Evolutionary conservation across 164 flowering plant species (phyloP).

Genomic region (Aristolochia californica): DNA sequence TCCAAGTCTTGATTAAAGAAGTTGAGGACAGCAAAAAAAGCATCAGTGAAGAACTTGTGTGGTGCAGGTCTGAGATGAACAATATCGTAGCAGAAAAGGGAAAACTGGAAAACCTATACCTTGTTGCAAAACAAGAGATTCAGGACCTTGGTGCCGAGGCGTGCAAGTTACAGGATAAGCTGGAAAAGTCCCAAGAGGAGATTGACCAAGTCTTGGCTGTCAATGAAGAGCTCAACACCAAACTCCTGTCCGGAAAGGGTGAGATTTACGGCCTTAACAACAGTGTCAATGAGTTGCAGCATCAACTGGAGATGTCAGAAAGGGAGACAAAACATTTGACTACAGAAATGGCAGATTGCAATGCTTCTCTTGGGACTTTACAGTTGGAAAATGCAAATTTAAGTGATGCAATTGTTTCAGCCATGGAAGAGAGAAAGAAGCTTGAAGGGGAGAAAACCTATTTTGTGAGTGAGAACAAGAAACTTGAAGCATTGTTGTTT

Average conservation of each 20-base stretch:
- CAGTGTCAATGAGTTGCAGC: conserved; percentile 35
- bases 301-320: conserved; percentile 34
- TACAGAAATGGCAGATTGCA: conserved; percentile 34
- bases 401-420: conserved; percentile 17
- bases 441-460: conserved; percentile 36
- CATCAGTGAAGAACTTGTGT: conserved; percentile 45
- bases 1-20: conserved; percentile 33
- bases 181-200: conserved; percentile 41
- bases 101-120: conserved; percentile 32
- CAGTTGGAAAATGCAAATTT: conserved; percentile 38
- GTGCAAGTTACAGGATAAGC: conserved; percentile 32
- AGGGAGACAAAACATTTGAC: conserved; percentile 27
- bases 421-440: conserved; percentile 32
- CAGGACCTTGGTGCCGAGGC: conserved; percentile 28
- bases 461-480: conserved; percentile 27
- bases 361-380: conserved; percentile 20
- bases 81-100: conserved; percentile 26
- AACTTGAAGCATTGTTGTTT: conserved; percentile 37
- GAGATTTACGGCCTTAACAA: conserved; percentile 31
- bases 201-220: conserved; percentile 18
- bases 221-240: conserved; percentile 37
- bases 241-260: conserved; percentile 21
- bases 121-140: conserved; percentile 27
- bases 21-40: conserved; percentile 26
- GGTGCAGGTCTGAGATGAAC: conserved; percentile 43